These are phyloP conservation scores for Colletotrichum navitas DNA, from an alignment of 2,329 filamentous ascomycete genomes.

Conservation along the genomic window DNA sequence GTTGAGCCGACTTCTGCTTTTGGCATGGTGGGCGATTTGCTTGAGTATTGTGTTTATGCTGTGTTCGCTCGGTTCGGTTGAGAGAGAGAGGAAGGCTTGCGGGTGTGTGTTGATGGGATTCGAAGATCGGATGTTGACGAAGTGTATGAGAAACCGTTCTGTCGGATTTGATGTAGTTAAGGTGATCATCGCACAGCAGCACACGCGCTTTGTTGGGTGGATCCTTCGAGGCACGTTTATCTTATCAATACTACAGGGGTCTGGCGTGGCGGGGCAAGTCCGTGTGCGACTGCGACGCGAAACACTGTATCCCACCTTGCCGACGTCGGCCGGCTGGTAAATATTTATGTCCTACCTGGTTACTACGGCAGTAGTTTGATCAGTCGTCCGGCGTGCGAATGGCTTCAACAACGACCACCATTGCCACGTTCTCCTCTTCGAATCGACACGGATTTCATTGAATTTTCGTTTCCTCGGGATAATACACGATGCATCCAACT, in stretches of 20 bases:
- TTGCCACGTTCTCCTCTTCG: too few species aligned
- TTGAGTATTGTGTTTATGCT: background rate
- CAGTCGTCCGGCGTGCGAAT: background rate
- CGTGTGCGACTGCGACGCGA: conserved; percentile 3
- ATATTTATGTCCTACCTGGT: conserved; percentile 30
- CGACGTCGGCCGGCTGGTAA: conserved; percentile 32
- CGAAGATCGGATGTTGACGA: background rate
- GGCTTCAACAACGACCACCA: background rate
- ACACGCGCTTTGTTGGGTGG: background rate
- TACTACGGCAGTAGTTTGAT: conserved; percentile 7
- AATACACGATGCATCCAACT: background rate
- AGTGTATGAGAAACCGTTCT: background rate
- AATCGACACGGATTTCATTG: background rate
- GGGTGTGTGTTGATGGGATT: background rate
- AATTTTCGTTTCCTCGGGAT: too few species aligned
- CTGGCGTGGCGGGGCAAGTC: conserved; percentile 16
- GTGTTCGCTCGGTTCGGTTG: background rate
- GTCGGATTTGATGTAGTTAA: background rate
- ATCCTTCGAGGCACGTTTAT: conserved; percentile 18
- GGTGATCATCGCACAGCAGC: conserved; percentile 5
- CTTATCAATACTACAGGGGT: conserved; percentile 29
- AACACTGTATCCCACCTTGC: conserved; percentile 36
- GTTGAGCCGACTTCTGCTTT: conserved; percentile 92
- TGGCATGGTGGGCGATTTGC: conserved; percentile 73
- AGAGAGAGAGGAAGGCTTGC: background rate